These are phyloP conservation scores for Antitrichia curtipendula DNA, from an alignment of 225 moss, liverwort and hornwort genomes.

Conservation along the genomic window DNA sequence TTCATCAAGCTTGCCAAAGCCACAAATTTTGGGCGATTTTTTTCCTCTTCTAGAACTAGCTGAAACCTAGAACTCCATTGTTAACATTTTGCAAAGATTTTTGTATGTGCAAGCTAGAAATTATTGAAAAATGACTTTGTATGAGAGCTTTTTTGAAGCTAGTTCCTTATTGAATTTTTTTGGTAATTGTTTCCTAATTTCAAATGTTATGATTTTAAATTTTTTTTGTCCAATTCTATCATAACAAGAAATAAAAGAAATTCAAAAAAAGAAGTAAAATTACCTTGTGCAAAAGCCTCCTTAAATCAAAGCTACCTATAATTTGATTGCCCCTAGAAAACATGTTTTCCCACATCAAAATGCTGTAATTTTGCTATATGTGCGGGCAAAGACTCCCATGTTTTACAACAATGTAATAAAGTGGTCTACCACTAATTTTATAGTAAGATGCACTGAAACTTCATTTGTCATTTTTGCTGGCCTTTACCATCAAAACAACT, in stretches of 20 bases:
- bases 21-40: not conserved
- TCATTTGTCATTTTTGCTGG: not conserved
- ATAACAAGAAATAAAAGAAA: not conserved
- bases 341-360: no score
- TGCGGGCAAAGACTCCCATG: fast-evolving
- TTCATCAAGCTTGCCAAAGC: not conserved
- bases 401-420: not conserved
- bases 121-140: not conserved
- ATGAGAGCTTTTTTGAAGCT: no score
- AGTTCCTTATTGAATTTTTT: not conserved
- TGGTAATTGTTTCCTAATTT: fast-evolving
- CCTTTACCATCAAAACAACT: not conserved
- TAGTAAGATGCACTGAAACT: fast-evolving
- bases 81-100: not conserved
- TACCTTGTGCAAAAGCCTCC: no score
- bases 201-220: not conserved
- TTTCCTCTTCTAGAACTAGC: not conserved
- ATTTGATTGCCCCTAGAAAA: no score
- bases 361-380: not conserved
- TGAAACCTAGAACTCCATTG: not conserved
- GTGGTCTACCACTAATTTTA: not conserved
- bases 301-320: fast-evolving
- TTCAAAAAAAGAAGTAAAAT: not conserved
- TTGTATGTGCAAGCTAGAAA: not conserved
- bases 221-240: fast-evolving